A percentile compares a stretch with the other conserved stretches of the same genome.
Conservation (phyloP, 768 basidiomycete genomes). For the Leccinum ochraceum region DNA sequence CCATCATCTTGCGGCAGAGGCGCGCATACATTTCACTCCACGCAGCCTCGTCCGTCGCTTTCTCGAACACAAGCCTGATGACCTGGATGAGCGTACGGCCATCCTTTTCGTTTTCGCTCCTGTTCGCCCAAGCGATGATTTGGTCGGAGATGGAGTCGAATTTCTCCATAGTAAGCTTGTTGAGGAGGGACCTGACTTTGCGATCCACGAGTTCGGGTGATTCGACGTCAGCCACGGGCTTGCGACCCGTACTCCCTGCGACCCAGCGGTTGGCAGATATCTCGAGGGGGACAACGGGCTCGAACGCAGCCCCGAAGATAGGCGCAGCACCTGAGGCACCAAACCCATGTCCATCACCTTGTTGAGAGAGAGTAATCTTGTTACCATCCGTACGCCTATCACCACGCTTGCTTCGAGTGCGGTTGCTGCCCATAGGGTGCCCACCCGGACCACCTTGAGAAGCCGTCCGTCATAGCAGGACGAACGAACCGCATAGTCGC, state of each 20-base stretch:
- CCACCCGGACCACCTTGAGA: too few relatives aligned
- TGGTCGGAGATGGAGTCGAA: constrained; percentile 96
- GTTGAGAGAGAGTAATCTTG: constrained; percentile 40
- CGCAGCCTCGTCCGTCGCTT: constrained; percentile 93
- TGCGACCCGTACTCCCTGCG: too few relatives aligned
- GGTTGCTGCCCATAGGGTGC: too few relatives aligned
- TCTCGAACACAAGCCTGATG: constrained; percentile 95
- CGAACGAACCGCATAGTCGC: constrained; percentile 52
- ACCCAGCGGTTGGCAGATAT: too few relatives aligned
- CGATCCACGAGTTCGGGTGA: constrained; percentile 25
- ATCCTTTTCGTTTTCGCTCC: constrained; percentile 88
- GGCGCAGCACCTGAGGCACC: too few relatives aligned
- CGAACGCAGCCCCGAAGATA: constrained; percentile 36
- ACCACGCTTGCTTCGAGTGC: too few relatives aligned
- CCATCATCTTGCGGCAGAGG: constrained; percentile 94
- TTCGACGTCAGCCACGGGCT: too few relatives aligned
- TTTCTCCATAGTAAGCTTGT: constrained; percentile 96
- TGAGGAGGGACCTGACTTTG: constrained; percentile 88
- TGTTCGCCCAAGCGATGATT: constrained; percentile 95
- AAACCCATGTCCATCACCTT: constrained; percentile 8
- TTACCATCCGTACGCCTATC: constrained; percentile 22
- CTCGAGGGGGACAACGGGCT: constrained; percentile 51
- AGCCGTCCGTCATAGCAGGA: constrained; percentile 43
- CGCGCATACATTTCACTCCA: constrained; percentile 99
- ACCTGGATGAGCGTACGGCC: constrained; percentile 90